These are phyloP conservation scores for Fomitopsis pulvina DNA, from an alignment of 768 basidiomycete species.

Conservation along the genomic window DNA sequence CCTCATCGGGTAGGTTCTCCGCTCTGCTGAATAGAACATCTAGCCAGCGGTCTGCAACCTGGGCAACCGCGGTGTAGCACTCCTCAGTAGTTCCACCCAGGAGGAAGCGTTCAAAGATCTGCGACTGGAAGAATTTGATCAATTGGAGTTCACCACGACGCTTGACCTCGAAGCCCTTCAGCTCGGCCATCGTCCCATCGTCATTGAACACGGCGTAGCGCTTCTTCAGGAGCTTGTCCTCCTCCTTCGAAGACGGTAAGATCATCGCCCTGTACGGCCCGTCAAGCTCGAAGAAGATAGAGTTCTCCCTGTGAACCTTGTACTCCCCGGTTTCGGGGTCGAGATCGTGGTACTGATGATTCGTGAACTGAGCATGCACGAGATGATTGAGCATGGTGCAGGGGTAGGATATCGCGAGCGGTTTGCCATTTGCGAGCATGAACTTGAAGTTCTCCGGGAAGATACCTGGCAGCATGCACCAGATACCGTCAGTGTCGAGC, in stretches of 20 bases:
- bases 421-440: constrained; percentile 81
- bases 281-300: constrained; percentile 98
- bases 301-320: constrained; percentile 87
- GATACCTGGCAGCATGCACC: constrained; percentile 98
- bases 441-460: constrained; percentile 99
- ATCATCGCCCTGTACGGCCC: constrained; percentile 99
- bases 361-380: constrained; percentile 92
- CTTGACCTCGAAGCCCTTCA: constrained; percentile 99
- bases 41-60: constrained; percentile 94
- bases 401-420: constrained; percentile 88
- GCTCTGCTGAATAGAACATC: constrained; percentile 89
- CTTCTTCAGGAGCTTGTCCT: constrained; percentile 97
- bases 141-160: constrained; percentile 95
- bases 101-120: constrained; percentile 96
- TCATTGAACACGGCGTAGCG: constrained; percentile 99
- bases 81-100: constrained; percentile 90
- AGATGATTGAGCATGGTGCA: constrained; percentile 99
- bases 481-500: constrained; percentile 97
- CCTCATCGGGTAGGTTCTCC: constrained; percentile 80
- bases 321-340: constrained; percentile 83
- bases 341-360: constrained; percentile 94
- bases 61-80: constrained; percentile 91
- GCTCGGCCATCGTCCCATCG: constrained; percentile 93
- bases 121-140: constrained; percentile 99
- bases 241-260: constrained; percentile 96